Conservation (phyloP, 768 basidiomycete genomes). For the Mycena metata region DNA sequence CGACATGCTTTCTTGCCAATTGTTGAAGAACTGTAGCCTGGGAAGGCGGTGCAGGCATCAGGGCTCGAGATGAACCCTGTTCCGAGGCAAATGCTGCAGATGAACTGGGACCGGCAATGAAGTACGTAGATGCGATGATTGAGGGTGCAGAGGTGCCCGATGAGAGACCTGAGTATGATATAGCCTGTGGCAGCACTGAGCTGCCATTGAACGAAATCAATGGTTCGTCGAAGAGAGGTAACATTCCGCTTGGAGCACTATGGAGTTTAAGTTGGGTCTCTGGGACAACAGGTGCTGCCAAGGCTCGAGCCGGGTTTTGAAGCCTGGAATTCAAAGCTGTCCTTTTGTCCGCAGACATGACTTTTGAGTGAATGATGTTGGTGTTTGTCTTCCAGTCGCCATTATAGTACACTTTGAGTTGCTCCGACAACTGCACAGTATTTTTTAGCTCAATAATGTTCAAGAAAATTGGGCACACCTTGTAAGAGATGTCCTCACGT, state of each 20-base stretch:
- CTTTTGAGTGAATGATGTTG: slow-evolving; percentile 8
- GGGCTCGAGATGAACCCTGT: neutral
- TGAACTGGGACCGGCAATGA: slow-evolving; percentile 3
- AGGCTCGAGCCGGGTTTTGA: neutral
- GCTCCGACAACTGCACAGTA: slow-evolving; percentile 8
- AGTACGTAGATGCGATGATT: neutral
- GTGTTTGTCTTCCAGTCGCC: slow-evolving; percentile 3
- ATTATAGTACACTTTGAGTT: slow-evolving; percentile 16
- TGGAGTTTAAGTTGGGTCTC: slow-evolving; percentile 4
- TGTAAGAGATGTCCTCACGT: too few relatives aligned
- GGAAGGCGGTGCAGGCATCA: neutral
- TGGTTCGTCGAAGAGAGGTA: slow-evolving; percentile 6
- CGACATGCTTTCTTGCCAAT: neutral
- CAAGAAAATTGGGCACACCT: too few relatives aligned
- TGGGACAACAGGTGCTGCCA: neutral
- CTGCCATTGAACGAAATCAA: neutral
- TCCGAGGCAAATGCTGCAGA: neutral
- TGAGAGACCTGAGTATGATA: neutral
- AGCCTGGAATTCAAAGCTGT: neutral
- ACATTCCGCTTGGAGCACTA: neutral
- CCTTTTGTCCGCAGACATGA: neutral
- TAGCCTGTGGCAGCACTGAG: neutral
- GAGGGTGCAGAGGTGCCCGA: neutral
- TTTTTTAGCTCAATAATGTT: neutral
- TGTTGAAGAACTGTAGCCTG: neutral